Conservation (phyloP, 1,284 basidiomycete species). For the Abortiporus biennis region DNA sequence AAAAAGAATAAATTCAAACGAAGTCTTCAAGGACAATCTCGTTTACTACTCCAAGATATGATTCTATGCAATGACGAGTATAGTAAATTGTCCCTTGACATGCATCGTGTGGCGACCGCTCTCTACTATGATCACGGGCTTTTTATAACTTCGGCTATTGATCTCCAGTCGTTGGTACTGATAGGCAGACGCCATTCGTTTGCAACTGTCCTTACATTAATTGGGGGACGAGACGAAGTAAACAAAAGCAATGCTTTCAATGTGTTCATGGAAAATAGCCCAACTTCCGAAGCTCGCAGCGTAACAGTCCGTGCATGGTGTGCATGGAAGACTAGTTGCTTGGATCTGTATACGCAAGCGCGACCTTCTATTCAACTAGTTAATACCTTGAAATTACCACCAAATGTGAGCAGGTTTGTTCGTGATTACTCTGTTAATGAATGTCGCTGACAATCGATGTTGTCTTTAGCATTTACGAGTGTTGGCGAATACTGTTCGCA, state of each 20-base stretch:
- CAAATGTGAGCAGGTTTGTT: no score
- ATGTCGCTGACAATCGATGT: no score
- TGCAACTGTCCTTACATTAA: neutral
- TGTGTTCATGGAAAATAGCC: slow-evolving; percentile 6
- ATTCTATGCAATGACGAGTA: slow-evolving; percentile 12
- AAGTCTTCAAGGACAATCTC: neutral
- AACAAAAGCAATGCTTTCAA: slow-evolving; percentile 5
- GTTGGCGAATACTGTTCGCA: slow-evolving; percentile 15
- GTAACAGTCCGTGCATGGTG: no score
- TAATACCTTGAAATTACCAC: no score
- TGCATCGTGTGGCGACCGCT: slow-evolving; percentile 35
- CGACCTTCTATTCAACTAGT: no score
- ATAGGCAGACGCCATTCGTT: slow-evolving; percentile 2
- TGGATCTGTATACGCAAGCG: no score
- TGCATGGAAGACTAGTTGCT: no score
- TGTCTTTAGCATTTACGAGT: slow-evolving; percentile 12
- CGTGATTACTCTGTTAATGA: no score
- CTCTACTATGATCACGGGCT: slow-evolving; percentile 31
- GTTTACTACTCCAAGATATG: slow-evolving; percentile 9
- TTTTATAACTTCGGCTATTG: slow-evolving; percentile 35
- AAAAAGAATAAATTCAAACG: no score
- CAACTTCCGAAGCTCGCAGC: no score
- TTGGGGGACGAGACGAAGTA: slow-evolving; percentile 10
- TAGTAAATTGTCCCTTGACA: slow-evolving; percentile 31
- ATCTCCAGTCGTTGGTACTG: slow-evolving; percentile 28